phyloP scores from a whole-genome alignment of 768 basidiomycete species.

The Rhizopogon salebrosus region DNA sequence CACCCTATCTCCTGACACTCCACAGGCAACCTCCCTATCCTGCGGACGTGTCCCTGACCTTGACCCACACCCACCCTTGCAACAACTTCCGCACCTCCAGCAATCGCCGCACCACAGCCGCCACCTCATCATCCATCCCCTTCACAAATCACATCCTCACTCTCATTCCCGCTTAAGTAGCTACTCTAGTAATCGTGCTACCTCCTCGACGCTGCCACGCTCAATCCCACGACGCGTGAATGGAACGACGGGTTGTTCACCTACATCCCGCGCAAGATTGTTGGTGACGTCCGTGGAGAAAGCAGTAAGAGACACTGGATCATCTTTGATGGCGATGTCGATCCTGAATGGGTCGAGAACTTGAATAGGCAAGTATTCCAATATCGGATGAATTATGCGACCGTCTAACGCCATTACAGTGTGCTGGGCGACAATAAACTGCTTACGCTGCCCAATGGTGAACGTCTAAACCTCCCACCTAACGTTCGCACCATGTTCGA shows the following conservation, averaged over 20 bases:
- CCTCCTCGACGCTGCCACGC: constrained; percentile 65
- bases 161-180: constrained; percentile 26
- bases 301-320: constrained; percentile 98
- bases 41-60: constrained; percentile 15
- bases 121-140: constrained; percentile 6
- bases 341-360: constrained; percentile 99
- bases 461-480: constrained; percentile 92
- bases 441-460: constrained; percentile 94
- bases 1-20: background rate
- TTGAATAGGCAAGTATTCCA: constrained; percentile 75
- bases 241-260: constrained; percentile 99
- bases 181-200: constrained; percentile 29
- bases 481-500: constrained; percentile 99
- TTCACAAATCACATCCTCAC: constrained; percentile 8
- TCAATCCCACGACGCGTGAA: constrained; percentile 95
- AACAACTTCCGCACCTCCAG: constrained; percentile 19
- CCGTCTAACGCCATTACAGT: constrained; percentile 38
- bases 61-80: constrained; percentile 15
- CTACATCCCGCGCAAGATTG: constrained; percentile 94
- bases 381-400: background rate
- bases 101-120: constrained; percentile 7
- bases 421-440: constrained; percentile 98
- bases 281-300: constrained; percentile 97
- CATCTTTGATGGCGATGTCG: constrained; percentile 98
- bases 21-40: constrained; percentile 9